Conservation (phyloP, 768 basidiomycete species). For the Mycena capillaripes region DNA sequence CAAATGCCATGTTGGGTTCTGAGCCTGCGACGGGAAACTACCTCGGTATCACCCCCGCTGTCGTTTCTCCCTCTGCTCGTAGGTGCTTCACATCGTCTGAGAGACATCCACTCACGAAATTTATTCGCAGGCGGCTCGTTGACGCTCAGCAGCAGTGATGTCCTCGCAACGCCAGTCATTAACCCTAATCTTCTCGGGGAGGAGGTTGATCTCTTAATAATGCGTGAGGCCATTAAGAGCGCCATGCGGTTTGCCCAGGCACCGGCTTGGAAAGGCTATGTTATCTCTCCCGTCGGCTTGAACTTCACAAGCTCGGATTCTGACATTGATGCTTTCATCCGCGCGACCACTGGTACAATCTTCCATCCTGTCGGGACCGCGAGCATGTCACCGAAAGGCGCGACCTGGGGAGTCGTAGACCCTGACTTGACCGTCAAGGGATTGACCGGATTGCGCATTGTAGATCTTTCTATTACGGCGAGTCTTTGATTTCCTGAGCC, state of each 20-base stretch:
- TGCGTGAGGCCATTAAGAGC: constrained; percentile 37
- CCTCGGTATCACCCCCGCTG: neutral
- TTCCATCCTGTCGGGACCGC: constrained; percentile 51
- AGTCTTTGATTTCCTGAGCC: constrained; percentile 2
- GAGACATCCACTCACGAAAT: neutral
- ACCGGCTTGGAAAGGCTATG: constrained; percentile 39
- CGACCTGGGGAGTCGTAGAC: constrained; percentile 46
- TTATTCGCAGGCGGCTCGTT: constrained; percentile 1
- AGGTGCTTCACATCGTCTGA: neutral
- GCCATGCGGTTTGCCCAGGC: constrained; percentile 37
- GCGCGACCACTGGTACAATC: constrained; percentile 39
- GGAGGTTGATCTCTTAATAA: constrained; percentile 40
- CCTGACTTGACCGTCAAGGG: constrained; percentile 53
- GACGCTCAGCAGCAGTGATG: neutral
- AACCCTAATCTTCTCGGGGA: constrained; percentile 58
- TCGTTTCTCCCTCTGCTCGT: constrained; percentile 22
- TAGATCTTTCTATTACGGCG: constrained; percentile 53
- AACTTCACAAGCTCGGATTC: constrained; percentile 43
- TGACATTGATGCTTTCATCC: constrained; percentile 44
- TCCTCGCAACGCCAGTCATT: constrained; percentile 53
- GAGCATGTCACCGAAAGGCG: constrained; percentile 44
- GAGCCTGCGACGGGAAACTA: constrained; percentile 12
- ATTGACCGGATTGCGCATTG: constrained; percentile 49
- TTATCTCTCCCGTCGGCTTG: constrained; percentile 31
- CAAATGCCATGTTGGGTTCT: neutral